Conservation (phyloP, 176 grass and related monocot species). For the Cocos nucifera region DNA sequence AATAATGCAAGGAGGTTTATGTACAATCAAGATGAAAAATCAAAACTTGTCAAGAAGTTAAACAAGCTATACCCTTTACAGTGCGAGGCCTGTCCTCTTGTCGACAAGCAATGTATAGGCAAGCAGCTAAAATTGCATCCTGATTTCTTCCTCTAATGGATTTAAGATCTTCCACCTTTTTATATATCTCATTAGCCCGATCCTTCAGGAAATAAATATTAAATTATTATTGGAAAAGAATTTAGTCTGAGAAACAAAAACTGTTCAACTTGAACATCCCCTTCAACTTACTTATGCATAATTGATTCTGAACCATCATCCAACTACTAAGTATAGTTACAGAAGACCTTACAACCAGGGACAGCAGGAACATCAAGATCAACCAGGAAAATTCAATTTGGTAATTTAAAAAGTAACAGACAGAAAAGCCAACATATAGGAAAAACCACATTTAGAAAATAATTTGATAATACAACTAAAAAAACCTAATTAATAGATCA, state of each 20-base stretch:
- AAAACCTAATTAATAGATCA: too few relatives aligned
- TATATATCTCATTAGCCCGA: slow-evolving; percentile 17
- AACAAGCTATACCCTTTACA: slow-evolving; percentile 10
- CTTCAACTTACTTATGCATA: too few relatives aligned
- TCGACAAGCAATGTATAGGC: slow-evolving; percentile 14
- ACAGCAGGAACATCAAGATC: too few relatives aligned
- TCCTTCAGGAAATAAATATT: slow-evolving; percentile 2
- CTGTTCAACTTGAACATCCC: neutral
- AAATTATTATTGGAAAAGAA: too few relatives aligned
- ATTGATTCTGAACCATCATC: too few relatives aligned
- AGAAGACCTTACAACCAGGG: too few relatives aligned
- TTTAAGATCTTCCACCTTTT: slow-evolving; percentile 11
- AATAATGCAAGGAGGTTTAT: neutral
- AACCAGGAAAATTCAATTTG: too few relatives aligned
- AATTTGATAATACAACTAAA: too few relatives aligned
- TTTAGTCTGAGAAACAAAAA: neutral
- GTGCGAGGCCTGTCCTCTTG: slow-evolving; percentile 16
- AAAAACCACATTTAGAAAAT: too few relatives aligned
- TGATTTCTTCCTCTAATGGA: slow-evolving; percentile 14
- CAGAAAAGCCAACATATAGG: too few relatives aligned
- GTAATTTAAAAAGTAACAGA: too few relatives aligned
- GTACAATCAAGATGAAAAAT: neutral
- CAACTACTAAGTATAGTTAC: too few relatives aligned
- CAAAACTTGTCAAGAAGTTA: neutral
- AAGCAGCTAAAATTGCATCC: slow-evolving; percentile 20